Conservation (phyloP, 805 yeast genomes). For the Cyberlindnera amylophila region DNA sequence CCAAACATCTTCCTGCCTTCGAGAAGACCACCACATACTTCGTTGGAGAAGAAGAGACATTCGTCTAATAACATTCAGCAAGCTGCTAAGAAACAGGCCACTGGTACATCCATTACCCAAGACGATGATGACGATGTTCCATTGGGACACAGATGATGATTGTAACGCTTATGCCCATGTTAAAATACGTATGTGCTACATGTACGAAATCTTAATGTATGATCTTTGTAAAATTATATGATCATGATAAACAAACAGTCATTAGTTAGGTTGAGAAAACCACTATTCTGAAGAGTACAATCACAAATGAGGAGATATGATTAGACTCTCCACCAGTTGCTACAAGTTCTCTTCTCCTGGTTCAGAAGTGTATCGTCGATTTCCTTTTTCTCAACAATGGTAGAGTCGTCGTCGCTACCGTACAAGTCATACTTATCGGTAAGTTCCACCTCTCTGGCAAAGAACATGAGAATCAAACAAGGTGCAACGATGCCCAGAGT, state of each 20-base stretch:
- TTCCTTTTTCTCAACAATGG: no score
- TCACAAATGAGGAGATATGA: no score
- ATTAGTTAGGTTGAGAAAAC: no score
- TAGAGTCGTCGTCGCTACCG: no score
- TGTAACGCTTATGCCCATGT: not conserved
- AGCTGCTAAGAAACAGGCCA: conserved; percentile 4
- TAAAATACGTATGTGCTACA: not conserved
- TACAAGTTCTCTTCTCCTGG: no score
- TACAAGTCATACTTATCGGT: no score
- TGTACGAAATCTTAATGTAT: no score
- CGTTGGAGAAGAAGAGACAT: conserved; percentile 11
- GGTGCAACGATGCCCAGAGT: conserved; percentile 28
- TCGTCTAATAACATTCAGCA: not conserved
- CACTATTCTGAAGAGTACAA: no score
- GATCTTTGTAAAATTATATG: no score
- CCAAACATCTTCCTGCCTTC: conserved; percentile 14
- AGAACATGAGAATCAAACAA: conserved; percentile 28
- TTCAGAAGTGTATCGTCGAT: no score
- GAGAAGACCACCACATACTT: conserved; percentile 9
- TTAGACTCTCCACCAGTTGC: no score
- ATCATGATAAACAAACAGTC: no score
- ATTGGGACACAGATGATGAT: not conserved
- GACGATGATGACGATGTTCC: conserved; percentile 11
- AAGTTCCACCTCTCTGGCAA: conserved; percentile 25
- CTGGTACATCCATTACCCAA: not conserved